Evolutionary conservation across 805 yeast species (phyloP), one percentile per base, ranked within the genome.

Genomic region (Pichia scutulata): DNA sequence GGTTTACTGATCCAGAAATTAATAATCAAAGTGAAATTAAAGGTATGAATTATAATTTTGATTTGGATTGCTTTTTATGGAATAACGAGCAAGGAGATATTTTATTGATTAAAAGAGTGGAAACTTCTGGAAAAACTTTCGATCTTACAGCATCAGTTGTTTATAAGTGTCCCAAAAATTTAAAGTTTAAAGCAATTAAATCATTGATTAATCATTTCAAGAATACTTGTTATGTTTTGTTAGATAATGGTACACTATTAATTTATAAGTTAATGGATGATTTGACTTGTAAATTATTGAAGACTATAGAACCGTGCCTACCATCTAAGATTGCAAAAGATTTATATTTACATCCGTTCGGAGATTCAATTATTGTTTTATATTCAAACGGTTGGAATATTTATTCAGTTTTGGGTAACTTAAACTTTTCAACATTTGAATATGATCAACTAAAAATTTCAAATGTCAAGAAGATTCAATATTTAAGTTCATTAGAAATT

Each of bases 401-500:
- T 24, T 69, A 67, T 52, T 74, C 82, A 3, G 70, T 69, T 16
- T 66, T 76, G 36, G 83, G 83, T 1, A 72, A 74, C 55, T 60
- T 71, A 39, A 68, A 65, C 36, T 70, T 72, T 41, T 68, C 75
- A 10, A 66, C 78, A 6, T 68, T 66, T 52, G 70, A 69, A 49
- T 62, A 61, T 50, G 70, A 66, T 41, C 54, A 57, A 18, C 40
- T 56, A 13, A 54, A 57, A 22, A 47, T 68, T 52, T 47, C 54
- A 14, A 52, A 46, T 28, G 55, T 59, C 3, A 39, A 45, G 25
- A 48, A 50, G 23, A 47, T 63, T 12, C 53, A 54, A 7, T 61
- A 60, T 49, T 46, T 59, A 26, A 56, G 55, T 48, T 68, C 70
- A 2, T 70, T 65, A 39, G 67, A 69, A 26, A 51, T 75, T 9